Conservation (phyloP, 2,329 filamentous ascomycete genomes). For the Bimuria novae-zelandiae region DNA sequence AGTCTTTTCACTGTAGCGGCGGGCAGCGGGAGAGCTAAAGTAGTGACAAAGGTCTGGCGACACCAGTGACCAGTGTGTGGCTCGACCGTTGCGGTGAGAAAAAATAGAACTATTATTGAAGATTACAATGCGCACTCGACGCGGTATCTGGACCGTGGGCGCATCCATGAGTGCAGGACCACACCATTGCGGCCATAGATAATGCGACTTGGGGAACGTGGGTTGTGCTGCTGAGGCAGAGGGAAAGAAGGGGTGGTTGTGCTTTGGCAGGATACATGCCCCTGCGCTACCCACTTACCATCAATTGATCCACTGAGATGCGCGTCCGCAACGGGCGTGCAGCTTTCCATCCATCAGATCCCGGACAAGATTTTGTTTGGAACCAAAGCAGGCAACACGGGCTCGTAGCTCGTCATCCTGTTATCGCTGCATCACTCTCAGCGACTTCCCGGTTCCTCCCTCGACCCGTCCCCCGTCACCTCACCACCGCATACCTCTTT, state of each 20-base stretch:
- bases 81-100: slow-evolving; percentile 6
- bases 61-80: background rate
- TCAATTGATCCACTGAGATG: background rate
- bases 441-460: background rate
- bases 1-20: slow-evolving; percentile 5
- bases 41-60: slow-evolving; percentile 5
- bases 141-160: slow-evolving; percentile 2
- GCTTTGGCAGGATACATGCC: slow-evolving; percentile 8
- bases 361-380: background rate
- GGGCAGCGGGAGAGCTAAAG: slow-evolving; percentile 8
- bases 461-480: background rate
- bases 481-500: slow-evolving; percentile 9
- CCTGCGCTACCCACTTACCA: slow-evolving; percentile 1
- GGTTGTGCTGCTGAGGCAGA: background rate
- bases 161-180: background rate
- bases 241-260: background rate
- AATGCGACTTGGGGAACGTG: slow-evolving; percentile 5
- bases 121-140: background rate
- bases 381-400: background rate
- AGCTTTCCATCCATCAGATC: background rate
- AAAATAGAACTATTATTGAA: slow-evolving; percentile 1
- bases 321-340: background rate
- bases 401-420: background rate
- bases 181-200: slow-evolving; percentile 5
- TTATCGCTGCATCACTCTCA: background rate